Conservation (phyloP, 495 filamentous ascomycete species). For the Xylaria nigripes region DNA sequence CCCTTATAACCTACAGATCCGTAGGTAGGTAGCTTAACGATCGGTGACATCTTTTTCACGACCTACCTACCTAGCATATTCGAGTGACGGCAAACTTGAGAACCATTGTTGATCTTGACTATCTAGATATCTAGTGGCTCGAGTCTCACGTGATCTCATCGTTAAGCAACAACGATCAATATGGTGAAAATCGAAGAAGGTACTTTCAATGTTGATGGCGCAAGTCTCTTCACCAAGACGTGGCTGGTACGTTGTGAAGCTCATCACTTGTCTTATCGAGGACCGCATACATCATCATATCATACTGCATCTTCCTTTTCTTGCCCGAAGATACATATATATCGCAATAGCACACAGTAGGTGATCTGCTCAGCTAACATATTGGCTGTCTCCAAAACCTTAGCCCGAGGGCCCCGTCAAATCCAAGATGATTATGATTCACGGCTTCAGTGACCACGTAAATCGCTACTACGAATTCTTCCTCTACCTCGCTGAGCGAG, state of each 20-base stretch:
- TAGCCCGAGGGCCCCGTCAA: conserved; percentile 45
- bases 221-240: conserved; percentile 69
- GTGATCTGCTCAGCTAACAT: neutral
- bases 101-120: too few relatives aligned
- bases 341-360: neutral
- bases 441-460: conserved; percentile 84
- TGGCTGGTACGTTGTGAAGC: conserved; percentile 57
- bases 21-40: too few relatives aligned
- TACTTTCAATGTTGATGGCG: conserved; percentile 48
- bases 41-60: too few relatives aligned
- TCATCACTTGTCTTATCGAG: neutral
- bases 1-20: too few relatives aligned
- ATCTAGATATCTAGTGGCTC: neutral
- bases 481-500: conserved; percentile 54
- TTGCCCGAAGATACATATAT: neutral
- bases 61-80: too few relatives aligned
- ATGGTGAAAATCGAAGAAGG: conserved; percentile 45
- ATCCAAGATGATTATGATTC: conserved; percentile 69
- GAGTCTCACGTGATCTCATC: neutral
- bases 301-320: neutral
- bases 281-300: conserved; percentile 9
- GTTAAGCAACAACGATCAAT: conserved; percentile 5
- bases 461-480: conserved; percentile 67
- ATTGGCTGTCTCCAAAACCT: neutral
- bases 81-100: too few relatives aligned